Evolutionary conservation across 345 rosid genomes (phyloP), one percentile per base, ranked within the genome.

Genomic region (Linum lewisii): DNA sequence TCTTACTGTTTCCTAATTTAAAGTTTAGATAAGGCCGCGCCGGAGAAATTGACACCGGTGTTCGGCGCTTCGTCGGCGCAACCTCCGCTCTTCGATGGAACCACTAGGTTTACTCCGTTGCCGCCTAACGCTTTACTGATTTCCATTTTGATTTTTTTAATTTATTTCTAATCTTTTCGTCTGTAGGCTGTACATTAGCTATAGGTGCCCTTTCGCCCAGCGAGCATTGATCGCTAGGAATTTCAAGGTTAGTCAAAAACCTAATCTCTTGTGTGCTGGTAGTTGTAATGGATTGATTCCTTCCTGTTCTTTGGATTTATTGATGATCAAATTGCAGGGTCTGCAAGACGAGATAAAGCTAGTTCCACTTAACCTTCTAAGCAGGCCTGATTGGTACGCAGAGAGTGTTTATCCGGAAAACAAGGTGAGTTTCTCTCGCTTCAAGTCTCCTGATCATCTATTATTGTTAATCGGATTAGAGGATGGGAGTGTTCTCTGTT

Each of bases 21-120:
- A 19, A 20, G 25, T 57, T 29, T 29, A 7, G 29, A 57, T 21
- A 57, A 26, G 11, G 18, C 20, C 44, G 20, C 44, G 20, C 21
- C 29, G 34, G 60, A 57, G 44, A 18, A n/a, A 10, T 36, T 57
- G 20, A 6, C 42, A 9, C 60, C 60, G 44, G 20, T 36, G 29
- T 21, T 26, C 7, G 60, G 19, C 15, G 15, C 60, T 19, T 13
- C 42, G 13, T 14, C 36, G 20, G 42, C 16, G 21, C 38, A 25
- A 6, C 60, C 60, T 16, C 60, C 60, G 6, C 38, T 57, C 60
- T 57, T 57, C 34, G 60, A 57, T 32, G 60, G 60, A 26, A 32
- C 60, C 8, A 57, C 44, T 13, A 57, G 60, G 60, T 57, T 24
- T 21, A 23, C 1, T n/a, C n/a, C n/a, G n/a, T n/a, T n/a, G n/a